These are phyloP conservation scores for Dictyostelium firmibasis DNA, from an alignment of 78 protist species.

Conservation along the genomic window DNA sequence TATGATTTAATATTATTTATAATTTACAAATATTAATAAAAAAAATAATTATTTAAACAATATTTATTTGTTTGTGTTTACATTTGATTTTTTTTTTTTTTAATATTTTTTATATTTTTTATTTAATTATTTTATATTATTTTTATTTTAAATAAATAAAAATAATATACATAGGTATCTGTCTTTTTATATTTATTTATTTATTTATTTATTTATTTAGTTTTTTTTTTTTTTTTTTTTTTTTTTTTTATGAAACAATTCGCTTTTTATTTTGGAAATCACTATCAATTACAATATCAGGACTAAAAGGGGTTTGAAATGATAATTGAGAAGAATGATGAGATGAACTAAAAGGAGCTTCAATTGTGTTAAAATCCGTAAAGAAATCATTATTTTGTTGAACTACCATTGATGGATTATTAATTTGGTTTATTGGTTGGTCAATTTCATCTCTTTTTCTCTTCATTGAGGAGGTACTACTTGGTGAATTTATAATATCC, in stretches of 20 bases:
- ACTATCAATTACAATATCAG: slow-evolving; percentile 3
- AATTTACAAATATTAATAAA: not conserved
- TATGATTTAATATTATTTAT: not conserved
- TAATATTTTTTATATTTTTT: no score
- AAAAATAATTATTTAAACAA: not conserved
- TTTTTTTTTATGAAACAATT: not conserved
- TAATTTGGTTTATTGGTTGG: not conserved
- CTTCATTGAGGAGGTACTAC: not conserved
- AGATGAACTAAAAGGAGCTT: not conserved
- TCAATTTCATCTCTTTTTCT: slow-evolving; percentile 7
- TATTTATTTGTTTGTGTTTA: no score
- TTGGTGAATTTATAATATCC: slow-evolving; percentile 38
- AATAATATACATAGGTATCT: no score
- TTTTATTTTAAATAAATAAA: not conserved
- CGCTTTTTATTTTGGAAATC: slow-evolving; percentile 19
- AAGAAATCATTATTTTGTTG: slow-evolving; percentile 11
- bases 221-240: not conserved
- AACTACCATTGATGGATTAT: not conserved
- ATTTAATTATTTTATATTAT: not conserved
- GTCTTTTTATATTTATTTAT: no score
- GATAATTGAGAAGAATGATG: not conserved
- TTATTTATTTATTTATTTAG: no score
- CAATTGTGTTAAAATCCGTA: not conserved
- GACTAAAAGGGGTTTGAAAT: slow-evolving; percentile 33
- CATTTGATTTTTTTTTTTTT: no score